Evolutionary conservation across 2,329 filamentous ascomycete genomes (phyloP).

Genomic region (Trichoderma gracile): DNA sequence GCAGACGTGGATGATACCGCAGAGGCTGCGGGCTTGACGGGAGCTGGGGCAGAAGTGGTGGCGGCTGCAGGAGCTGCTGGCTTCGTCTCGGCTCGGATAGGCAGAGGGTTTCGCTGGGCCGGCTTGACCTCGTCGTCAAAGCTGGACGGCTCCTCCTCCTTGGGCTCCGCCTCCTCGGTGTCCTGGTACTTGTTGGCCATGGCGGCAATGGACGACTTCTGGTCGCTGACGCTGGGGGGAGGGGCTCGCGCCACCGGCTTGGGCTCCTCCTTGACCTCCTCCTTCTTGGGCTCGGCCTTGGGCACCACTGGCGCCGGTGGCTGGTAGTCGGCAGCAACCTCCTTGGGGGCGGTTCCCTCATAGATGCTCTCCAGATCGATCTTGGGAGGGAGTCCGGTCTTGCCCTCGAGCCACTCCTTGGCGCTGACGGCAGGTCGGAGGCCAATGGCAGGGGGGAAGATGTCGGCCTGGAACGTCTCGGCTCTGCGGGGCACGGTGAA

Average conservation of each 20-base stretch:
- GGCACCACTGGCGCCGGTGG: conserved; percentile 50
- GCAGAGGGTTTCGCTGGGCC: conserved; percentile 57
- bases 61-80: conserved; percentile 41
- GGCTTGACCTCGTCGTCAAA: conserved; percentile 86
- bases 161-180: conserved; percentile 57
- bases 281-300: conserved; percentile 41
- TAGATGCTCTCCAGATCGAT: conserved; percentile 92
- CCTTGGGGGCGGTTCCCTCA: conserved; percentile 76
- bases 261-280: conserved; percentile 54
- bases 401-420: conserved; percentile 82
- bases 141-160: conserved; percentile 68
- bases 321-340: conserved; percentile 71
- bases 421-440: conserved; percentile 77
- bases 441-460: conserved; percentile 85
- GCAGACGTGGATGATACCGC: conserved; percentile 39
- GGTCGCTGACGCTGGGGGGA: conserved; percentile 74
- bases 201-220: conserved; percentile 81
- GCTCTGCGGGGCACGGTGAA: conserved; percentile 94
- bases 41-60: conserved; percentile 23
- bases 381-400: conserved; percentile 81
- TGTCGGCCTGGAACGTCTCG: conserved; percentile 95
- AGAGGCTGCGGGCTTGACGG: conserved; percentile 27
- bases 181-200: conserved; percentile 86
- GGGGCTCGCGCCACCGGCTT: conserved; percentile 48
- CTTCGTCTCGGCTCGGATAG: conserved; percentile 45